Evolutionary conservation across 2,329 filamentous ascomycete species (phyloP).

Genomic region (Rhynchosporium agropyri): DNA sequence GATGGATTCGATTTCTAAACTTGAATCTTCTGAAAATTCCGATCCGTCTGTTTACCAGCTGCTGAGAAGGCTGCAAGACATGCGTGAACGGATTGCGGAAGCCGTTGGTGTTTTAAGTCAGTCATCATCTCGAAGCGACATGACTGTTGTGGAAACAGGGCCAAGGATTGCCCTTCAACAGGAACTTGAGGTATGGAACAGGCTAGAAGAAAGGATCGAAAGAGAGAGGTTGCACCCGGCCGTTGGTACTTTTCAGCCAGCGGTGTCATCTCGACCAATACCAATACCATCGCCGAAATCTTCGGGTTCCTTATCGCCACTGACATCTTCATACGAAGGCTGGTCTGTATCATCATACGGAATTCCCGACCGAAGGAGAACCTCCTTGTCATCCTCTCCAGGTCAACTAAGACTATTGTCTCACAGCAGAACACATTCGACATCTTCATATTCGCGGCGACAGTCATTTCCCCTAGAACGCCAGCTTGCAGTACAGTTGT

Average conservation of each 20-base stretch:
- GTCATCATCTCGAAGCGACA: neutral
- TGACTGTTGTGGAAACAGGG: conserved; percentile 12
- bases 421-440: conserved; percentile 26
- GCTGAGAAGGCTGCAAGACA: conserved; percentile 27
- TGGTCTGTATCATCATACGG: conserved; percentile 19
- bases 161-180: conserved; percentile 26
- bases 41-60: conserved; percentile 22
- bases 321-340: conserved; percentile 18
- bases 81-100: conserved; percentile 28
- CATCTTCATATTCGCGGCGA: conserved; percentile 23
- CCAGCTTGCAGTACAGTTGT: conserved; percentile 25
- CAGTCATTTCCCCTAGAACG: conserved; percentile 24
- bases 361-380: conserved; percentile 21
- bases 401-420: conserved; percentile 7
- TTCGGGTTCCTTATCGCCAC: conserved; percentile 18
- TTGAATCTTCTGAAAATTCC: conserved; percentile 8
- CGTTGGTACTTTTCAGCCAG: neutral
- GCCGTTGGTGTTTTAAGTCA: conserved; percentile 29
- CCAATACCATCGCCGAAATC: conserved; percentile 19
- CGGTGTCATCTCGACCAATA: conserved; percentile 18
- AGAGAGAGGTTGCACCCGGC: conserved; percentile 32
- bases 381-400: conserved; percentile 24
- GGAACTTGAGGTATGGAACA: conserved; percentile 35
- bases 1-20: conserved; percentile 24
- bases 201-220: conserved; percentile 32